Base-by-base conservation (phyloP, 2,329 filamentous ascomycete species). In the Fusarium verrucosum region DNA sequence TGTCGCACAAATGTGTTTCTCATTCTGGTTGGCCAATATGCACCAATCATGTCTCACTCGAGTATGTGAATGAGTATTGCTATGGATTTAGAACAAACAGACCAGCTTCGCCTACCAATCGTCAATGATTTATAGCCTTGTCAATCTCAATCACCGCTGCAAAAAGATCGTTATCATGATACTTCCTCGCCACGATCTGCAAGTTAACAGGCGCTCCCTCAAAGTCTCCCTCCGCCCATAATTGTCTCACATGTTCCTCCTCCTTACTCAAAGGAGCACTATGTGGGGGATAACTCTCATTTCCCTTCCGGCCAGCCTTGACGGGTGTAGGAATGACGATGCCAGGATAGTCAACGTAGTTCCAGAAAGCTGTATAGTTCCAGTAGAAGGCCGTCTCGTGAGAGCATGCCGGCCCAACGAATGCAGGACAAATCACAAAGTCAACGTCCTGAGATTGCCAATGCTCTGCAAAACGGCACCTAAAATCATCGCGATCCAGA, bases 331-430 rank as follows among this genome's bases (percentile, higher is more conserved):
- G 77, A 0, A 79, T 33, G 1, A 76, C 75, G 0, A 72, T 72
- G 0, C 72, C 76, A 0, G 77, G 76, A 16, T 73, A 77, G 41
- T 78, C 76, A 3, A 78, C 62, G 17, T 77, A 74, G 23, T 78
- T 78, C 65, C 71, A 78, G 8, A 77, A 66, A 7, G 74, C 72
- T 0, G 75, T 77, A 51, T 78, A 77, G 19, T 76, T 74, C 74
- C 75, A 77, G 50, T 76, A 72, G 1, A 73, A 66, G 1, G 72
- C 66, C 3, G 76, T 76, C 13, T 78, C 76, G 38, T 79, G 77
- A 3, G 60, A 56, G 10, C 71, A 68, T 0, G 77, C 77, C 0
- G 77, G 75, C 1, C 75, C 62, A 9, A 66, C 45, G 3, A 66
- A 66, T 0, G 50, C 62, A 0, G 62, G 63, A 0, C 58, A 66